A percentile compares a stretch with the other conserved stretches of the same genome.
phyloP scores from a whole-genome alignment of 352 stramenopile species.

The Plasmopara muralis region DNA sequence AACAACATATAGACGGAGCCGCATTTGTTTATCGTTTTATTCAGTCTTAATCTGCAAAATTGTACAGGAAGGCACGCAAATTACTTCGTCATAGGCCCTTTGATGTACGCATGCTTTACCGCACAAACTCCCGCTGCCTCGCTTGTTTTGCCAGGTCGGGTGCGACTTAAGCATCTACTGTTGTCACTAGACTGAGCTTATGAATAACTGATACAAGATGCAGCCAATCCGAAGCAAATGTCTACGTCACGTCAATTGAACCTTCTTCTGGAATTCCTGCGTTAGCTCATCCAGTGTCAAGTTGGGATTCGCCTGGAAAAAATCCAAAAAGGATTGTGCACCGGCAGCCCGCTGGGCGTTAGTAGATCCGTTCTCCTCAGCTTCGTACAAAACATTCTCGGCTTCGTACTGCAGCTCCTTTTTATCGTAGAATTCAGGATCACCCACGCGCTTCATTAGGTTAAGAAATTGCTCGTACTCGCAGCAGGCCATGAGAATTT shows the following conservation, averaged over 20 bases:
- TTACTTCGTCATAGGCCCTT: not conserved
- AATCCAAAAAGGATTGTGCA: conserved; percentile 66
- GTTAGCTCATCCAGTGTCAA: conserved; percentile 61
- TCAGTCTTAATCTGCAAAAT: not conserved
- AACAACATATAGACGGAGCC: conserved; percentile 8
- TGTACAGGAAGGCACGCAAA: not conserved
- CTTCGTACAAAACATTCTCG: conserved; percentile 53
- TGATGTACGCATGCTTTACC: conserved; percentile 8
- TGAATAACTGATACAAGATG: conserved; percentile 33
- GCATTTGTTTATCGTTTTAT: not conserved
- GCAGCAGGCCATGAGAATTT: conserved; percentile 68
- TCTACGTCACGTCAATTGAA: conserved; percentile 45
- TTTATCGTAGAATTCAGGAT: conserved; percentile 79
- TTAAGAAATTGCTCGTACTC: conserved; percentile 85
- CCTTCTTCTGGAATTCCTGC: conserved; percentile 65
- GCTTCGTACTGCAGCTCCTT: conserved; percentile 66
- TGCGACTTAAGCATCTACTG: conserved; percentile 21
- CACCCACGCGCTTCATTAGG: conserved; percentile 69
- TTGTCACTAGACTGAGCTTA: conserved; percentile 24
- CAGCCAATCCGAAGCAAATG: conserved; percentile 4
- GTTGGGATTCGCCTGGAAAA: conserved; percentile 63
- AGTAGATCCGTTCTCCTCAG: conserved; percentile 26
- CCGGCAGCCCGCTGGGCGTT: conserved; percentile 28
- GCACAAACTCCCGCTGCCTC: conserved; percentile 13
- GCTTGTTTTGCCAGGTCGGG: conserved; percentile 17